Evolutionary conservation across 148 eudicot species (phyloP), one percentile per base, ranked within the genome.

Genomic region (Pouteria glomerata): DNA sequence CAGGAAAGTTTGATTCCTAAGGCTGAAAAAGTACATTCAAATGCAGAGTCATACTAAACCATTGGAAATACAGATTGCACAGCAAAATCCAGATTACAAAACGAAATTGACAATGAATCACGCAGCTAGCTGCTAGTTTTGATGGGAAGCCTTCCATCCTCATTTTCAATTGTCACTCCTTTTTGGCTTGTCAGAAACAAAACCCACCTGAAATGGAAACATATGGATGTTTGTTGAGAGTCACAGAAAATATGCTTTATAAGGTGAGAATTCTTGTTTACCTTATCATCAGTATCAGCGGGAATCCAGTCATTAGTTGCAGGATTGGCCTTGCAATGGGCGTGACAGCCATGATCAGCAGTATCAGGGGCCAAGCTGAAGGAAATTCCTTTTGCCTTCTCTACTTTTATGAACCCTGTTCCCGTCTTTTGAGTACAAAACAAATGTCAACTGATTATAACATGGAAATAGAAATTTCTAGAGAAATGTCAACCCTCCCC

Each of bases 301-400:
- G 98, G 98, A 65, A 85, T 81, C 98, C 98, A 94, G 52, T 94
- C 98, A 77, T 94, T 94, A 45, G 98, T 94, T 35, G 98, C 97
- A 1, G 98, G 98, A 71, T 94, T 94, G 41, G 93, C 95, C 60
- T 79, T 84, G 78, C 70, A 58, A 39, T 86, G 65, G 74, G 77
- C 81, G 21, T 88, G 90, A 62, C 64, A 66, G 66, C 47, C 82
- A n/a, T 71, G 44, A 34, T 63, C 78, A 18, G 79, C 78, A 18
- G 79, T 18, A 35, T 86, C 88, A 8, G 88, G 77, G 42, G 75
- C 75, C 61, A 87, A 50, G 56, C 44, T 73, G 81, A 87, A 90
- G 51, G 58, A 4, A 33, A 18, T 51, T 3, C 60, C 82, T 35
- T 79, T 78, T 33, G 48, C 69, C 60, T 71, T 69, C 67, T 88